These are phyloP conservation scores for Podochytrium sp. DNA, from an alignment of 192 early-diverging fungal genomes.

Conservation along the genomic window DNA sequence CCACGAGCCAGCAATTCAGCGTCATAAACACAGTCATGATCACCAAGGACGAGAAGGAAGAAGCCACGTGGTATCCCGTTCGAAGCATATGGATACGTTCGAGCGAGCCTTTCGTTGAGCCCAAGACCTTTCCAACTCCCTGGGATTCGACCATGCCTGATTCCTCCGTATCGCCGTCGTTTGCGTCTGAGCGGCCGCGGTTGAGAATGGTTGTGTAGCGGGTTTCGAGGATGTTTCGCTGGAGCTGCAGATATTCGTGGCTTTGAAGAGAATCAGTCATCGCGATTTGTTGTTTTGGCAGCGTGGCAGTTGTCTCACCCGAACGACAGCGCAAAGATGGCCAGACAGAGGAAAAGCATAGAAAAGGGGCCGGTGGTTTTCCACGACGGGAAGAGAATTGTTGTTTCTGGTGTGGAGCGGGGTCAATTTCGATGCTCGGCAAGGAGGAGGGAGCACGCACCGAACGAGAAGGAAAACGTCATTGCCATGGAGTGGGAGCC, in stretches of 20 bases:
- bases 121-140: too few species aligned
- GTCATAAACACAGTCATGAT: slow-evolving; percentile 36
- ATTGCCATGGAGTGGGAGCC: slow-evolving; percentile 22
- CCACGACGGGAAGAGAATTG: slow-evolving; percentile 1
- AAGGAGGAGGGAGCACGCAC: not conserved
- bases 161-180: not conserved
- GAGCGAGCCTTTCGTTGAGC: not conserved
- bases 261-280: not conserved
- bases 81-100: not conserved
- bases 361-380: slow-evolving; percentile 2
- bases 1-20: slow-evolving; percentile 17
- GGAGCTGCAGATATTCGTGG: slow-evolving; percentile 15
- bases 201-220: not conserved
- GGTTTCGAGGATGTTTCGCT: not conserved
- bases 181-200: not conserved
- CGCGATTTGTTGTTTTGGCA: not conserved
- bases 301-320: not conserved
- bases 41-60: slow-evolving; percentile 9
- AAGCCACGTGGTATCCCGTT: slow-evolving; percentile 13
- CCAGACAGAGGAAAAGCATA: slow-evolving; percentile 13
- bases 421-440: not conserved
- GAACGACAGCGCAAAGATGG: slow-evolving; percentile 9
- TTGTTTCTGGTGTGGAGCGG: slow-evolving; percentile 4
- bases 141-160: too few species aligned
- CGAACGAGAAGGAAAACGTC: slow-evolving; percentile 4